phyloP scores from a whole-genome alignment of 2,329 filamentous ascomycete species.

The Diaporthe capsici region DNA sequence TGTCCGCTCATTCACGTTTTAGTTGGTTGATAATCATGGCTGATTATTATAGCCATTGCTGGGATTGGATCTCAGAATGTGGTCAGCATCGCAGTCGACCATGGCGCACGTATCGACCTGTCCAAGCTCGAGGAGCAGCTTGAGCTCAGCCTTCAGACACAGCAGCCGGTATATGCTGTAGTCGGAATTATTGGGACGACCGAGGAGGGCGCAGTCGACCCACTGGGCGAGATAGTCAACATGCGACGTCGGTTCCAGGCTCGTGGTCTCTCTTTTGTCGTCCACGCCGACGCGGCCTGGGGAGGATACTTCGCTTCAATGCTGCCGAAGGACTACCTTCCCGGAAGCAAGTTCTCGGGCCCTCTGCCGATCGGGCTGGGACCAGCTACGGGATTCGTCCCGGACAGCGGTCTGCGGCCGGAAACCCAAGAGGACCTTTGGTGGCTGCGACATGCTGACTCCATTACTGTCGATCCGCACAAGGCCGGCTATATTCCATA shows the following conservation, averaged over 20 bases:
- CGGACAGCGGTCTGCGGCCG: conserved; percentile 51
- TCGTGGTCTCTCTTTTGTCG: conserved; percentile 59
- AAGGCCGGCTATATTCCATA: conserved; percentile 63
- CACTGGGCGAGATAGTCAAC: conserved; percentile 53
- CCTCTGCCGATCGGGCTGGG: conserved; percentile 30
- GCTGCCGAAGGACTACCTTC: conserved; percentile 52
- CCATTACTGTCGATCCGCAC: conserved; percentile 63
- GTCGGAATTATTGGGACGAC: conserved; percentile 63
- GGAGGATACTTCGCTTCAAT: conserved; percentile 64
- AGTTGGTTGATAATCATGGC: neutral
- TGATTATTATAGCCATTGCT: conserved; percentile 52
- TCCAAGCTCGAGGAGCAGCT: conserved; percentile 51
- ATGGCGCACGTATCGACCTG: conserved; percentile 56
- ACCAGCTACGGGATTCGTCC: conserved; percentile 49
- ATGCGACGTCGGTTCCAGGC: conserved; percentile 58
- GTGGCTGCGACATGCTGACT: conserved; percentile 57
- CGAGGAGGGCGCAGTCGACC: conserved; percentile 62
- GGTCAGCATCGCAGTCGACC: conserved; percentile 56
- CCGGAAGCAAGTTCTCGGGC: conserved; percentile 46
- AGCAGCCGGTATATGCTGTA: conserved; percentile 57
- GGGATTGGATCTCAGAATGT: conserved; percentile 61
- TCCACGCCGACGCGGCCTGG: conserved; percentile 65
- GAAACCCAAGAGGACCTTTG: conserved; percentile 57
- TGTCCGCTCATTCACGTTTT: conserved; percentile 36
- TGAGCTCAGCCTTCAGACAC: conserved; percentile 47